A percentile compares a stretch with the other conserved stretches of the same genome.
phyloP scores from a whole-genome alignment of 2,329 filamentous ascomycete genomes.

The Aureobasidium musti region DNA sequence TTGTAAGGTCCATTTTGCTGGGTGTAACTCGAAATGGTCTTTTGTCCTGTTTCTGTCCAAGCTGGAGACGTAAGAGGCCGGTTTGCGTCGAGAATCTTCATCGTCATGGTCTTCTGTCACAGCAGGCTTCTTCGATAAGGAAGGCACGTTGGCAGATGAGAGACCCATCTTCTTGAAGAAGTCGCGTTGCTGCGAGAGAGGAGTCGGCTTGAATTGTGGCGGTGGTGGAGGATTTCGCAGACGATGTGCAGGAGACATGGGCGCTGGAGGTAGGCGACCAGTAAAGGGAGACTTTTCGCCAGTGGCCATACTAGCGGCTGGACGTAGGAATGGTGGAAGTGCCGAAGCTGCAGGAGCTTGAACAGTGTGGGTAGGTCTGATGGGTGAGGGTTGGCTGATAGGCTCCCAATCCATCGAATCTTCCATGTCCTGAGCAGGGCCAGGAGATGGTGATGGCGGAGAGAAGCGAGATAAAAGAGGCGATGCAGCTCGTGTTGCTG shows the following conservation, averaged over 20 bases:
- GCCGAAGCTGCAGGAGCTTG: constrained; percentile 30
- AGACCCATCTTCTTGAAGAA: constrained; percentile 33
- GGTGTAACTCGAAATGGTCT: constrained; percentile 25
- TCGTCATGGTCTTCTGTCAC: constrained; percentile 2
- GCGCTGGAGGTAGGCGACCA: constrained; percentile 69
- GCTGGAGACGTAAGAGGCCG: constrained; percentile 5
- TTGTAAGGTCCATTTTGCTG: constrained; percentile 27
- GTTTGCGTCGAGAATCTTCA: not conserved
- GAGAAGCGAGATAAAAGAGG: constrained; percentile 32
- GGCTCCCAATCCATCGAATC: constrained; percentile 77
- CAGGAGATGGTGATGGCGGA: constrained; percentile 14
- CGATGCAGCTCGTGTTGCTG: constrained; percentile 27
- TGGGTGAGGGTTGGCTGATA: constrained; percentile 15
- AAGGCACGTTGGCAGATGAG: constrained; percentile 3
- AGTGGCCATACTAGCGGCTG: constrained; percentile 43
- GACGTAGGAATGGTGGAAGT: constrained; percentile 56
- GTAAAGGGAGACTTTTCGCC: constrained; percentile 62
- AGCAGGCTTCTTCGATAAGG: not conserved
- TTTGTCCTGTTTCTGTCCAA: constrained; percentile 27
- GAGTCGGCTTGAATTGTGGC: constrained; percentile 31
- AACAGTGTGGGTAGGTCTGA: constrained; percentile 1
- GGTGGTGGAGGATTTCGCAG: constrained; percentile 57
- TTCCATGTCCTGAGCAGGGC: constrained; percentile 37
- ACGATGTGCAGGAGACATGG: constrained; percentile 64
- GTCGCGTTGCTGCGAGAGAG: constrained; percentile 31